Conservation (phyloP, 345 rosid genomes). For the Carallia pectinifolia region DNA sequence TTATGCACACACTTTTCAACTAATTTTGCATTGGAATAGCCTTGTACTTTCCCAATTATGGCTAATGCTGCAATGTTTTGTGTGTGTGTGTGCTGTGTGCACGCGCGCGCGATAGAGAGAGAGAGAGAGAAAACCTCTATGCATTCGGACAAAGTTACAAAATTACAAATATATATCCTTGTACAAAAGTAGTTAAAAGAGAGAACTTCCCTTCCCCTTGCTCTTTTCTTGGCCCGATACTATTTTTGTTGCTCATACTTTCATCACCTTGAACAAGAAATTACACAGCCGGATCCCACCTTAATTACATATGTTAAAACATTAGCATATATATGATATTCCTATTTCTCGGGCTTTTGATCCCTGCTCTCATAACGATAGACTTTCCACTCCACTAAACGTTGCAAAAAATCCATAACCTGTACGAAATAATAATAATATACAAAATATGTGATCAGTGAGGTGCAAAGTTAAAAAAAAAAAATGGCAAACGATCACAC, state of each 20-base stretch:
- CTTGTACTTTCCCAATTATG: no score
- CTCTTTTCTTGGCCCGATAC: not conserved
- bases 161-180: constrained; percentile 25
- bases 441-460: not conserved
- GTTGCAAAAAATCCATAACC: constrained; percentile 73
- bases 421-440: constrained; percentile 15
- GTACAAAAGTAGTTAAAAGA: constrained; percentile 30
- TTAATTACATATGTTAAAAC: constrained; percentile 18
- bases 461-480: not conserved
- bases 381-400: constrained; percentile 59
- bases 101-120: not conserved
- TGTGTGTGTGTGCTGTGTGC: no score
- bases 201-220: constrained; percentile 4
- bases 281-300: constrained; percentile 19
- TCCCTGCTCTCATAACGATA: constrained; percentile 3
- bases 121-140: not conserved
- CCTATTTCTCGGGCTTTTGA: constrained; percentile 14
- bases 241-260: constrained; percentile 20
- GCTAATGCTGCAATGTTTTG: no score
- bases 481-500: not conserved
- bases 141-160: constrained; percentile 6
- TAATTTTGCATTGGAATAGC: no score
- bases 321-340: constrained; percentile 11
- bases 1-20: no score
- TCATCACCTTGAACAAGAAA: constrained; percentile 30